Evolutionary conservation across 2,329 filamentous ascomycete genomes (phyloP).

Genomic region (Aureobasidium sp.): DNA sequence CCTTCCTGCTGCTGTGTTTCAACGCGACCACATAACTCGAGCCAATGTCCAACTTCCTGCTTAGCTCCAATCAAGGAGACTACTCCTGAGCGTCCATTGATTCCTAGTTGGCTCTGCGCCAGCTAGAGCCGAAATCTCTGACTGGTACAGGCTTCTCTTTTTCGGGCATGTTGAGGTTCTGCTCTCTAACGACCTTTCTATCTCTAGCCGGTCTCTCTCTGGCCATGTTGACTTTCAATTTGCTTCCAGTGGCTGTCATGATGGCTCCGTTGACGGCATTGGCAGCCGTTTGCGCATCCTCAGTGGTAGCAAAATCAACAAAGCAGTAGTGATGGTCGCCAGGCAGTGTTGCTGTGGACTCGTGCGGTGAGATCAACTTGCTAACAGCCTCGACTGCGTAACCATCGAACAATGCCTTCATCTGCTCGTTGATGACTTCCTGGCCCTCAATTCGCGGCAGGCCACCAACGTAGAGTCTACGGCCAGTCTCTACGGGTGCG

Average conservation of each 20-base stretch:
- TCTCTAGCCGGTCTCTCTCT: neutral
- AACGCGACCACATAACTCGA: neutral
- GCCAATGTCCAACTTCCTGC: neutral
- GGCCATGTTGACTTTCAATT: constrained; percentile 17
- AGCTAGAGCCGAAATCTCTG: constrained; percentile 12
- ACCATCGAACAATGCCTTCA: constrained; percentile 36
- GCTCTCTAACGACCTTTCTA: constrained; percentile 4
- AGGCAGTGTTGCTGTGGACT: constrained; percentile 6
- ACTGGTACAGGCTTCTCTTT: constrained; percentile 3
- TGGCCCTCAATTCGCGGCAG: constrained; percentile 36
- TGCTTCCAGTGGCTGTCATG: constrained; percentile 14
- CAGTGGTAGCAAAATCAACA: constrained; percentile 20
- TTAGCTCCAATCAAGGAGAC: neutral
- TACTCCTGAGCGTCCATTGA: neutral
- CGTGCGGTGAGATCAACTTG: constrained; percentile 29
- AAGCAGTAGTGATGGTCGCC: constrained; percentile 23
- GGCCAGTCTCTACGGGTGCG: constrained; percentile 26
- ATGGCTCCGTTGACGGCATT: constrained; percentile 18
- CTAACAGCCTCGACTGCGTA: constrained; percentile 39
- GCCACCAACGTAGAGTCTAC: constrained; percentile 40
- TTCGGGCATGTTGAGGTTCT: neutral
- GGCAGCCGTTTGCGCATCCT: constrained; percentile 20
- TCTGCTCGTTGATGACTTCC: constrained; percentile 32
- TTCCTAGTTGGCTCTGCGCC: constrained; percentile 10
- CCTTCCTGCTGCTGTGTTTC: neutral